Evolutionary conservation across 257 asterid species (phyloP).

Genomic region (Petunia axillaris): DNA sequence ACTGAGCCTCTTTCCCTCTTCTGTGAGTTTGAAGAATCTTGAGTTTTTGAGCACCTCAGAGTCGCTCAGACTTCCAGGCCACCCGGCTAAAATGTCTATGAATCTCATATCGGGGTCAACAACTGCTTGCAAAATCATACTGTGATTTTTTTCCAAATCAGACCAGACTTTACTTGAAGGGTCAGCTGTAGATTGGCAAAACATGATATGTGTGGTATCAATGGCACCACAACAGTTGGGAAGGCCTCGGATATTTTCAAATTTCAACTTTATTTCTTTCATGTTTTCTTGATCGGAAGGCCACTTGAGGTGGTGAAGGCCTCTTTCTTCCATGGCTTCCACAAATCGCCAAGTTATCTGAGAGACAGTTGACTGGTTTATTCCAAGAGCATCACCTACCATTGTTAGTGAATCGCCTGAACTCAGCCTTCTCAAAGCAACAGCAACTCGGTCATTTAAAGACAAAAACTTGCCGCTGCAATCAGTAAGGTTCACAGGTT

Average conservation of each 20-base stretch:
- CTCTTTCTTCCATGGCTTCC: constrained; percentile 36
- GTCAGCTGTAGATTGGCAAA: constrained; percentile 30
- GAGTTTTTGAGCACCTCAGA: constrained; percentile 25
- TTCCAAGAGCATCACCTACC: constrained; percentile 31
- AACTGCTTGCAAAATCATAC: constrained; percentile 36
- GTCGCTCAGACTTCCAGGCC: constrained; percentile 36
- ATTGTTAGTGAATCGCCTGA: constrained; percentile 30
- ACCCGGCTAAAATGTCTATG: constrained; percentile 31
- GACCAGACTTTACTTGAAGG: constrained; percentile 31
- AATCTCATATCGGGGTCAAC: constrained; percentile 40
- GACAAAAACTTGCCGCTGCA: constrained; percentile 27
- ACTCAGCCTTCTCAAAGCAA: constrained; percentile 40
- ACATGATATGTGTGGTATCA: constrained; percentile 36
- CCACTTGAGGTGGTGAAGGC: constrained; percentile 32
- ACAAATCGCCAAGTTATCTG: constrained; percentile 39
- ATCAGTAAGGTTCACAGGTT: constrained; percentile 18
- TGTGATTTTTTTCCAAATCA: constrained; percentile 30
- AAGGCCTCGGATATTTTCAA: constrained; percentile 37
- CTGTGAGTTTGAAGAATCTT: constrained; percentile 23
- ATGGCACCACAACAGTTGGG: constrained; percentile 41
- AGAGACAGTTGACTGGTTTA: constrained; percentile 28
- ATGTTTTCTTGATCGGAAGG: constrained; percentile 29
- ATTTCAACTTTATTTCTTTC: constrained; percentile 27
- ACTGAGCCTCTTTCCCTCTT: constrained; percentile 29
- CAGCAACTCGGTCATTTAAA: constrained; percentile 37